Evolutionary conservation across 805 yeast genomes (phyloP).

Genomic region (Monosporozyma aquatica): DNA sequence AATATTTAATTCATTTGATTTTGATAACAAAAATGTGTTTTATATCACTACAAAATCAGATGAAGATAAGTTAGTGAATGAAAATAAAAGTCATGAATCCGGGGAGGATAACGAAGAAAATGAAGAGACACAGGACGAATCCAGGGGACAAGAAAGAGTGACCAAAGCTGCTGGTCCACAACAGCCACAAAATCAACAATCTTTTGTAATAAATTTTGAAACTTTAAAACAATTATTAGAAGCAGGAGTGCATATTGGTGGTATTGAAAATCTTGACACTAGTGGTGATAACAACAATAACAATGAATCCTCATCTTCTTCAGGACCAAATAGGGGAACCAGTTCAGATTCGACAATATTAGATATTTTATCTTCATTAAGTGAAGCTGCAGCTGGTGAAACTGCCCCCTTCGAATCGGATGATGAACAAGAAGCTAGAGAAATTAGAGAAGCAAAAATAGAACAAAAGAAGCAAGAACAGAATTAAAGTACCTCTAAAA

Average conservation of each 20-base stretch:
- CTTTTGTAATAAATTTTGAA: constrained; percentile 8
- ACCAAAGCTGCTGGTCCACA: too few species aligned
- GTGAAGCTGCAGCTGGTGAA: constrained; percentile 31
- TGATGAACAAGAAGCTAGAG: constrained; percentile 10
- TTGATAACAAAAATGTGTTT: constrained; percentile 36
- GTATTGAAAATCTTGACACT: too few species aligned
- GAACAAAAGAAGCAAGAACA: not conserved
- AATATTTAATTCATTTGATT: constrained; percentile 40
- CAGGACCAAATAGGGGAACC: too few species aligned
- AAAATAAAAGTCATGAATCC: not conserved
- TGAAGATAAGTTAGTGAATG: constrained; percentile 18
- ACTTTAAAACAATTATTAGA: constrained; percentile 14
- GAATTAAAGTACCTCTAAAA: too few species aligned
- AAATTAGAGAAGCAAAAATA: not conserved
- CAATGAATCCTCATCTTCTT: too few species aligned
- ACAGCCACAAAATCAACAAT: not conserved
- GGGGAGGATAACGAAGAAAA: constrained; percentile 19
- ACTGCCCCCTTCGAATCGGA: constrained; percentile 13
- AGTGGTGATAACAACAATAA: too few species aligned
- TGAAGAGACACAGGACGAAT: constrained; percentile 10
- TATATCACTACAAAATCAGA: constrained; percentile 20
- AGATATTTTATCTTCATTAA: constrained; percentile 47
- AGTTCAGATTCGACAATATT: constrained; percentile 51
- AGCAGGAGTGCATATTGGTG: constrained; percentile 19
- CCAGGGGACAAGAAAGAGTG: too few species aligned